Evolutionary conservation across 2,329 filamentous ascomycete species (phyloP).

Genomic region (Colletotrichum lentis): DNA sequence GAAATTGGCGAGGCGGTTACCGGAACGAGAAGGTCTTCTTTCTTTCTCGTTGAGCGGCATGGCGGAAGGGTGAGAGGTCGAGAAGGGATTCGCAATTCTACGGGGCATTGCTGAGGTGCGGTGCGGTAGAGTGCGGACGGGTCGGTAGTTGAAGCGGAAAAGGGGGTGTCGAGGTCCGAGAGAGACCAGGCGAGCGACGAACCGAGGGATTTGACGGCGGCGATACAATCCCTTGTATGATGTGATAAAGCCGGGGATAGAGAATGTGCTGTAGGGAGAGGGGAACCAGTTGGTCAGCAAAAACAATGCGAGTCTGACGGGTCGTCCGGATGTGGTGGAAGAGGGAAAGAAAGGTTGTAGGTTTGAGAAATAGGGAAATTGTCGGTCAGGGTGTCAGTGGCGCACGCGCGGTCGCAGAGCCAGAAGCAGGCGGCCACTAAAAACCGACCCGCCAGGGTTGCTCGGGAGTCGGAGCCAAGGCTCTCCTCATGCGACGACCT

Average conservation of each 20-base stretch:
- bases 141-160: constrained; percentile 13
- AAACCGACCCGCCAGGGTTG: constrained; percentile 20
- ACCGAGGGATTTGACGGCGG: background rate
- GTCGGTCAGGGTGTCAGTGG: constrained; percentile 37
- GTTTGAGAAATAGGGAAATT: constrained; percentile 30
- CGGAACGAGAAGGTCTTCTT: constrained; percentile 62
- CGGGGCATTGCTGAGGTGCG: constrained; percentile 61
- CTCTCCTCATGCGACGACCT: constrained; percentile 4
- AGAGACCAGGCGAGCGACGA: constrained; percentile 11
- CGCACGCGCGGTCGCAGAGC: constrained; percentile 29
- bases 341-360: constrained; percentile 26
- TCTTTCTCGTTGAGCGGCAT: constrained; percentile 61
- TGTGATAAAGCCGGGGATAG: constrained; percentile 15
- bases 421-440: constrained; percentile 29
- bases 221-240: constrained; percentile 23
- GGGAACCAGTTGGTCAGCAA: constrained; percentile 29
- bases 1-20: constrained; percentile 81
- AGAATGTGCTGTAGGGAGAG: constrained; percentile 6
- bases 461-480: constrained; percentile 15
- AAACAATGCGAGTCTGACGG: constrained; percentile 5
- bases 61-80: constrained; percentile 57
- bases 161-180: constrained; percentile 17
- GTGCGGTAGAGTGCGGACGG: constrained; percentile 27
- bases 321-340: constrained; percentile 31
- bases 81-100: constrained; percentile 66